phyloP scores from a whole-genome alignment of 179 eudicot species.

The Corrigiola litoralis region DNA sequence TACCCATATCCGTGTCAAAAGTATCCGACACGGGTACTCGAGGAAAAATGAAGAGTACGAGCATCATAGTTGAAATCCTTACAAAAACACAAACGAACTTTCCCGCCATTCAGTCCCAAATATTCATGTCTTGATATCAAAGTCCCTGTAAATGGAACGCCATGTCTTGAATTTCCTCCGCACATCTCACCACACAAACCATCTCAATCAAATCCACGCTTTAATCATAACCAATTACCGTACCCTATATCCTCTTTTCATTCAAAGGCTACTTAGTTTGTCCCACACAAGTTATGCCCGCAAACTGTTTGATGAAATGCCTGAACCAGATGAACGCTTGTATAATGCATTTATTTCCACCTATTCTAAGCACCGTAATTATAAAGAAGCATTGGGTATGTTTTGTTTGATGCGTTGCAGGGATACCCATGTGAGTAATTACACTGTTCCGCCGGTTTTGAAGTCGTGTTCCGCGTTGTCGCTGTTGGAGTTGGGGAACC shows the following conservation, averaged over 20 bases:
- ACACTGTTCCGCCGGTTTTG: slow-evolving; percentile 39
- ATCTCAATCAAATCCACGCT: slow-evolving; percentile 41
- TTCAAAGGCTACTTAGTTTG: slow-evolving; percentile 10
- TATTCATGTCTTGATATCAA: too few relatives aligned
- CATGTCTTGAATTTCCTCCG: slow-evolving; percentile 24
- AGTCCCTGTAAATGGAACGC: slow-evolving; percentile 27
- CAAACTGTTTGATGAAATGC: slow-evolving; percentile 57
- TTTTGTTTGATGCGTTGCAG: slow-evolving; percentile 39
- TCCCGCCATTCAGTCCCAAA: too few relatives aligned
- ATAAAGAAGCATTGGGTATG: slow-evolving; percentile 35
- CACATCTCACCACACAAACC: slow-evolving; percentile 28
- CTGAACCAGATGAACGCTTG: slow-evolving; percentile 39
- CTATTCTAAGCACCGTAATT: slow-evolving; percentile 26
- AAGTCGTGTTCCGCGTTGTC: slow-evolving; percentile 42
- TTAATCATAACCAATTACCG: slow-evolving; percentile 20
- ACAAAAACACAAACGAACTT: too few relatives aligned
- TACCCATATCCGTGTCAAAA: too few relatives aligned
- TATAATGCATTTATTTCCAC: slow-evolving; percentile 38
- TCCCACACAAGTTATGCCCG: slow-evolving; percentile 41
- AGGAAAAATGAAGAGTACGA: too few relatives aligned
- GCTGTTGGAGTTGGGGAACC: slow-evolving; percentile 36
- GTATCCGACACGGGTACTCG: too few relatives aligned
- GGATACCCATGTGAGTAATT: slow-evolving; percentile 24
- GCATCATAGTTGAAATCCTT: too few relatives aligned
- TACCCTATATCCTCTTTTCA: slow-evolving; percentile 20